Percentiles rank a stretch among this genome's conserved stretches.
phyloP scores from a whole-genome alignment of 495 filamentous ascomycete species.

The Hypoxylon intermedium region DNA sequence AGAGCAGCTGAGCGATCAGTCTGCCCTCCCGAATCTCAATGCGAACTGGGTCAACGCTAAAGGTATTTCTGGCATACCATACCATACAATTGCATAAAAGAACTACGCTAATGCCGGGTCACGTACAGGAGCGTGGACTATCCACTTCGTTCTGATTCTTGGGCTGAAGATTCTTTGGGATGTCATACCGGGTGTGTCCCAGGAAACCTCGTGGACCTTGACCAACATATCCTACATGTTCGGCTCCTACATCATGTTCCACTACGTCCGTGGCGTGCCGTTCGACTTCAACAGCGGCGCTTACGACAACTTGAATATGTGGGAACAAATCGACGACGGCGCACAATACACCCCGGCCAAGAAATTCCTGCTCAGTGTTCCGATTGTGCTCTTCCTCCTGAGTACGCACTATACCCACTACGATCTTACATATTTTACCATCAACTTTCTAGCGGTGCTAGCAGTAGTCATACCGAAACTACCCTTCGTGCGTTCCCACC shows the following conservation, averaged over 20 bases:
- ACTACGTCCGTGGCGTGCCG: constrained; percentile 95
- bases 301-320: constrained; percentile 99
- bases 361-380: constrained; percentile 95
- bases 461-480: constrained; percentile 95
- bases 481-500: constrained; percentile 74
- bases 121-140: constrained; percentile 86
- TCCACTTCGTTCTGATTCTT: constrained; percentile 90
- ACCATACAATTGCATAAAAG: no score
- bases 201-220: constrained; percentile 97
- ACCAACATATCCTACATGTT: constrained; percentile 99
- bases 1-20: constrained; percentile 95
- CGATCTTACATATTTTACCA: constrained; percentile 92
- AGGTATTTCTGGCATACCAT: constrained; percentile 66
- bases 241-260: constrained; percentile 99
- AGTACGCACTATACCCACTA: constrained; percentile 99
- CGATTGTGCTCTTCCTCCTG: constrained; percentile 90
- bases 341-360: constrained; percentile 98
- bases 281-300: constrained; percentile 99
- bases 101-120: constrained; percentile 9
- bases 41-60: constrained; percentile 99
- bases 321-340: constrained; percentile 99
- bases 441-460: constrained; percentile 92
- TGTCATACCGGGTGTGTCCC: constrained; percentile 90
- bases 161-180: constrained; percentile 93
- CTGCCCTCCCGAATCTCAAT: constrained; percentile 92